Evolutionary conservation across 495 filamentous ascomycete species (phyloP), one percentile per base, ranked within the genome.

Genomic region (Tuber borchii): DNA sequence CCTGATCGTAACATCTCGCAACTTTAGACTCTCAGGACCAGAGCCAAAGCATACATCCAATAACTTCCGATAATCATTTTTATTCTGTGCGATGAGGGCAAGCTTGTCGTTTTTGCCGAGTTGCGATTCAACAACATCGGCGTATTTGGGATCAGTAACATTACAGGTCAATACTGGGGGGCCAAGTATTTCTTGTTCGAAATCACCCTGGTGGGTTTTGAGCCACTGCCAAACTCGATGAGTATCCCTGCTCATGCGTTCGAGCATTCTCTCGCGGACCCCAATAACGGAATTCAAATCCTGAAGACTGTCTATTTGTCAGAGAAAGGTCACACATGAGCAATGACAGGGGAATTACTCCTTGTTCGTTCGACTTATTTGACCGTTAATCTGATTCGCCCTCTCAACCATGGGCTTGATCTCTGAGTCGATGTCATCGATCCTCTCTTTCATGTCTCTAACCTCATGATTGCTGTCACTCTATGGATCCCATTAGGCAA

Each of bases 141-240:
- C 90, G 81, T 91, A 94, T 73, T 85, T 88, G 22, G 88, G 88
- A 81, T 97, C 89, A 74, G 91, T 94, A 48, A 97, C 83, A 0
- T 92, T 92, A 83, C 95, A 97, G 37, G 87, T 90, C 20, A 99
- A 85, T 74, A 95, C 87, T 0, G 95, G 90, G 26, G 95, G 95
- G 0, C 93, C 94, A 83, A 93, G 94, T 37, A 98, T 91, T 77
- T 91, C 87, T 73, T 91, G 89, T 82, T 94, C 88, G 75, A 98
- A 97, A 40, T 87, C 82, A 78, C 88, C 83, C 65, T 87, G 88
- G 83, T 98, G 90, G 3, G 89, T 82, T 77, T 90, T 87, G 74
- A 97, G 84, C 93, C 94, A 98, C 70, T 89, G 87, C 89, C 94
- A 97, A 37, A 90, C 91, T 79, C 82, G 86, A 17, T 86, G 85